Base-by-base conservation (phyloP, 768 basidiomycete species). In the Trametes coccinea region DNA sequence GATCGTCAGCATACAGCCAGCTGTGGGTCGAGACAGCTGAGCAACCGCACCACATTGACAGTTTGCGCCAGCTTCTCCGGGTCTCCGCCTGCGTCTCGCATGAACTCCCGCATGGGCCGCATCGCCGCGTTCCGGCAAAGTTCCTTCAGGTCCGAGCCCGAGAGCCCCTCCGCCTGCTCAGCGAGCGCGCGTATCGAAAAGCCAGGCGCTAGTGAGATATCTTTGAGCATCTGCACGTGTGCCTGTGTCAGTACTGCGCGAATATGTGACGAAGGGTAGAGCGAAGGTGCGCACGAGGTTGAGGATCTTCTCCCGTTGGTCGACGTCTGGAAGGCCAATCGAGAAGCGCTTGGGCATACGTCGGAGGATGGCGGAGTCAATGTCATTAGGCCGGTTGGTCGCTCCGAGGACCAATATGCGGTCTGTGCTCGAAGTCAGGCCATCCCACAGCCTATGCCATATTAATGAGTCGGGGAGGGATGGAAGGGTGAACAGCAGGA, bases 331-430 rank as follows among this genome's bases (percentile, higher is more conserved):
- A 14, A 98, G 79, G 5, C 84, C 80, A 59, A 99, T 83, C 0
- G 90, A 83, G 72, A 98, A 98, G 10, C 95, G 92, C 74, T 96
- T 98, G 1, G 97, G 97, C 94, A 99, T 95, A n/a, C 95, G 88
- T n/a, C 92, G 83, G 27, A 94, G 77, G 65, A 95, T 90, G 30
- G 92, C 91, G 2, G 86, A 76, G 70, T 94, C 92, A 56, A 94
- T 93, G 65, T 98, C 97, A 70, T 89, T 89, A 17, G 95, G 95
- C 60, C 96, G 80, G 73, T 99, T 98, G 7, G 96, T 98, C 0
- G 96, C 95, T 14, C 96, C 96, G 2, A 99, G 84, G 5, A 97
- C 90, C 61, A 98, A 71, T 65, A 98, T 93, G 29, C 92, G 81
- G 66, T 95, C 90, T 0, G 83, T 80, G 11, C 86, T 83, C 0